phyloP scores from a whole-genome alignment of 768 basidiomycete species.

The Naganishia vaughanmartiniae region DNA sequence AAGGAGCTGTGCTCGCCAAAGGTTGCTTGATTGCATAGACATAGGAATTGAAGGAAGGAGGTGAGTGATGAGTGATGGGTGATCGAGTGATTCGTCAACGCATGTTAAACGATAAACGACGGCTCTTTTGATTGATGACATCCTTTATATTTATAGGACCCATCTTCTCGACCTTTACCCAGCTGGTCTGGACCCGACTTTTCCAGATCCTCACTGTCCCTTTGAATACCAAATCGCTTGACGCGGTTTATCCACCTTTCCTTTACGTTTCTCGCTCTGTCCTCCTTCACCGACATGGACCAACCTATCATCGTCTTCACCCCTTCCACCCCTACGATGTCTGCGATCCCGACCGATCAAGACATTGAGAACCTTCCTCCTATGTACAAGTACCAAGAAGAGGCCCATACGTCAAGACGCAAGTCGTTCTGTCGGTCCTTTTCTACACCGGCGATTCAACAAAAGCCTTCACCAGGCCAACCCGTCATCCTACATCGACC shows the following conservation, averaged over 20 bases:
- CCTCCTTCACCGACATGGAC: neutral
- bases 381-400: neutral
- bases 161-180: neutral
- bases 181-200: slow-evolving; percentile 17
- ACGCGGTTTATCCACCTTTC: neutral
- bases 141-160: neutral
- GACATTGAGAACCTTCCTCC: slow-evolving; percentile 2
- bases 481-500: slow-evolving; percentile 8
- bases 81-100: slow-evolving; percentile 4
- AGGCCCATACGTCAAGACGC: neutral
- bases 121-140: neutral
- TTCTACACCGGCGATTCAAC: neutral
- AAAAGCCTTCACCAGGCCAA: too few species aligned
- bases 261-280: neutral
- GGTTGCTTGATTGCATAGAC: too few species aligned
- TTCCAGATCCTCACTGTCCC: neutral
- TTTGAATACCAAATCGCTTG: neutral
- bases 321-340: slow-evolving; percentile 8
- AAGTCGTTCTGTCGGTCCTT: neutral
- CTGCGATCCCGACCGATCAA: neutral
- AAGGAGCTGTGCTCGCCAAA: neutral
- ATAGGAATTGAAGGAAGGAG: neutral
- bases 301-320: slow-evolving; percentile 22
- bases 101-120: neutral
- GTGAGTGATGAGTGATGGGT: neutral